These are phyloP conservation scores for Immersiporthe knoxdaviesiana DNA, from an alignment of 2,329 filamentous ascomycete genomes.

Conservation along the genomic window DNA sequence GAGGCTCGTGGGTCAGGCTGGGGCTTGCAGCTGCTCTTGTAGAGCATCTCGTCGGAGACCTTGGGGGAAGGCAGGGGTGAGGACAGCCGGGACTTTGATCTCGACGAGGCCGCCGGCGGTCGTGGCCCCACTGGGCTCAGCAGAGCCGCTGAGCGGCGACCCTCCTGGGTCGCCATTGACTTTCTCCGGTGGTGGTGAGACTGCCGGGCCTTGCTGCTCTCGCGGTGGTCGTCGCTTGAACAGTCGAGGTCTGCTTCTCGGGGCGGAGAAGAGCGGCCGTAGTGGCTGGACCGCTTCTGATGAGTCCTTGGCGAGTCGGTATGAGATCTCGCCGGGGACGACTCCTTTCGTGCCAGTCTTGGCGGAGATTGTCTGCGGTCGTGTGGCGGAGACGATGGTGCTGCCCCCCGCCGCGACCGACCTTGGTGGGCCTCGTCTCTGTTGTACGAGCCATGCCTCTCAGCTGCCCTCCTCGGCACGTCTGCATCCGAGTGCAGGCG, in stretches of 20 bases:
- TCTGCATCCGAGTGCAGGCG: slow-evolving; percentile 39
- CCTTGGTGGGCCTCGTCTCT: slow-evolving; percentile 26
- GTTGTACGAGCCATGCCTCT: slow-evolving; percentile 27
- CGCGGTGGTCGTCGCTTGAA: slow-evolving; percentile 44
- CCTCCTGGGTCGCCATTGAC: slow-evolving; percentile 43
- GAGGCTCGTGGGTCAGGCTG: slow-evolving; percentile 19
- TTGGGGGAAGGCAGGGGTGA: slow-evolving; percentile 42
- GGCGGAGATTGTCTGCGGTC: slow-evolving; percentile 35
- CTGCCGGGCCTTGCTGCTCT: slow-evolving; percentile 34
- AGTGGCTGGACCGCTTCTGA: slow-evolving; percentile 36
- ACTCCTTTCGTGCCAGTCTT: slow-evolving; percentile 38
- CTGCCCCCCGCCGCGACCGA: slow-evolving; percentile 25
- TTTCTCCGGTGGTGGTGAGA: slow-evolving; percentile 39
- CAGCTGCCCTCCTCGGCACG: slow-evolving; percentile 27
- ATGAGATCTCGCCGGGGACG: slow-evolving; percentile 37
- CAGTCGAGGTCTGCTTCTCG: slow-evolving; percentile 41
- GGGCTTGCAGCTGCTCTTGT: slow-evolving; percentile 1
- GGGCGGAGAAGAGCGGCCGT: slow-evolving; percentile 33
- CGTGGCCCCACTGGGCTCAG: slow-evolving; percentile 33
- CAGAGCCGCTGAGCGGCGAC: slow-evolving; percentile 31
- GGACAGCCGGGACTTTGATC: slow-evolving; percentile 42
- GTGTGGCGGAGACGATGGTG: slow-evolving; percentile 28
- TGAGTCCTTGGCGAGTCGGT: slow-evolving; percentile 33
- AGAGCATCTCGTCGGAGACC: slow-evolving; percentile 26
- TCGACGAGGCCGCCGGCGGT: slow-evolving; percentile 19